Percentiles rank a stretch among this genome's conserved stretches.
These are phyloP conservation scores for Sporothrix curviconia DNA, from an alignment of 2,329 filamentous ascomycete genomes.

Conservation along the genomic window DNA sequence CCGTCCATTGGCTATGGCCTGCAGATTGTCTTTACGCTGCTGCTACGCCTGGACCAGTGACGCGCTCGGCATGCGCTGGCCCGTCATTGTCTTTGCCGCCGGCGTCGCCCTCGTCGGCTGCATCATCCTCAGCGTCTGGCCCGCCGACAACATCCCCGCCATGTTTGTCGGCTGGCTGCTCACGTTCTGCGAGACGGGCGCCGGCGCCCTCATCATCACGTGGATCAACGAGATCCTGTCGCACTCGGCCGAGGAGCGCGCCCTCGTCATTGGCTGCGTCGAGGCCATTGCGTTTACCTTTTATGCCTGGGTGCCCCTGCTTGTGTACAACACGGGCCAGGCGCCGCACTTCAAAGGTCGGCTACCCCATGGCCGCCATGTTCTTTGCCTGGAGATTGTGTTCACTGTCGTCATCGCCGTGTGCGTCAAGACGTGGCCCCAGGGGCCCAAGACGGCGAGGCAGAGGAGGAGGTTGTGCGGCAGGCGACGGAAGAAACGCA, in stretches of 20 bases:
- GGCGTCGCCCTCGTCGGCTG: slow-evolving; percentile 13
- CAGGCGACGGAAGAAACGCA: too few species aligned
- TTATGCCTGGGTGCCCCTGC: slow-evolving; percentile 17
- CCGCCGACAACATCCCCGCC: slow-evolving; percentile 4
- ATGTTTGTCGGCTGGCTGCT: slow-evolving; percentile 14
- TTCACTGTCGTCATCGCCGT: slow-evolving; percentile 4
- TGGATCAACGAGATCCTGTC: slow-evolving; percentile 16
- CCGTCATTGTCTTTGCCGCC: slow-evolving; percentile 31
- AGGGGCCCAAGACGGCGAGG: neutral
- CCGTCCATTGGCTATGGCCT: slow-evolving; percentile 29
- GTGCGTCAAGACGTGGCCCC: neutral
- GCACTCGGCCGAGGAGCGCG: slow-evolving; percentile 14
- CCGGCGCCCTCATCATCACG: slow-evolving; percentile 14
- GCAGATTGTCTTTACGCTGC: slow-evolving; percentile 38
- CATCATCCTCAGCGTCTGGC: slow-evolving; percentile 11
- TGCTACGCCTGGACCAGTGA: slow-evolving; percentile 49
- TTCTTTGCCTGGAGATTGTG: slow-evolving; percentile 23
- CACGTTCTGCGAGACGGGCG: slow-evolving; percentile 12
- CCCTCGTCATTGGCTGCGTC: slow-evolving; percentile 14
- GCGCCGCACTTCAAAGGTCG: slow-evolving; percentile 21
- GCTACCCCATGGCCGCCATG: slow-evolving; percentile 25
- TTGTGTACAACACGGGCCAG: slow-evolving; percentile 16
- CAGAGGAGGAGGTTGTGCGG: neutral
- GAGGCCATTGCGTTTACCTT: slow-evolving; percentile 16
- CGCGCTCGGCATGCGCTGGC: slow-evolving; percentile 41